Evolutionary conservation across 1,139 yeast genomes (phyloP).

Genomic region (Geotrichum aggregatum): DNA sequence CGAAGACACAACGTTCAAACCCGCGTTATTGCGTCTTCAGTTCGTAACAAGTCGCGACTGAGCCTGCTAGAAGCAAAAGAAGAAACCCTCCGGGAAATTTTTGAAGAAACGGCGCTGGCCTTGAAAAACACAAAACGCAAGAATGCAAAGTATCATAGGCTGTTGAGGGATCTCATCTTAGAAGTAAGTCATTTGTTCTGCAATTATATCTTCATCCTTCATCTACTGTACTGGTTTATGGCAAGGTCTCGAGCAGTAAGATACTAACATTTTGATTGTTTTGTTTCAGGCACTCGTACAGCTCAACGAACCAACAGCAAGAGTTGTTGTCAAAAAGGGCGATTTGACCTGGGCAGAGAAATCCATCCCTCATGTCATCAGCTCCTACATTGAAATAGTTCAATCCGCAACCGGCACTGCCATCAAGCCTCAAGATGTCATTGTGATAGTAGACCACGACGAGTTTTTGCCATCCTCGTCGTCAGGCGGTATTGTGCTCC

Average conservation of each 20-base stretch:
- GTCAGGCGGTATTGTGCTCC: slow-evolving; percentile 82
- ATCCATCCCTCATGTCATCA: slow-evolving; percentile 59
- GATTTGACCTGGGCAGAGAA: slow-evolving; percentile 52
- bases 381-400: slow-evolving; percentile 54
- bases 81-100: slow-evolving; percentile 68
- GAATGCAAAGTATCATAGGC: slow-evolving; percentile 57
- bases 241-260: too few relatives aligned
- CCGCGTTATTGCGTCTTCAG: slow-evolving; percentile 92
- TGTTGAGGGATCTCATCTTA: slow-evolving; percentile 72
- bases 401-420: slow-evolving; percentile 10
- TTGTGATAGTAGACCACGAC: slow-evolving; percentile 49
- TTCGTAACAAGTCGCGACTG: slow-evolving; percentile 91
- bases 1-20: slow-evolving; percentile 90
- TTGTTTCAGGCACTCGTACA: slow-evolving; percentile 42
- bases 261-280: not conserved
- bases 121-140: slow-evolving; percentile 53
- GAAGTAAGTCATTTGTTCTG: slow-evolving; percentile 51
- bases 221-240: too few relatives aligned
- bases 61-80: slow-evolving; percentile 85
- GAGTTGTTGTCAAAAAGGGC: slow-evolving; percentile 38
- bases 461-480: slow-evolving; percentile 54
- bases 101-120: slow-evolving; percentile 62
- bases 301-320: slow-evolving; percentile 66
- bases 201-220: too few relatives aligned
- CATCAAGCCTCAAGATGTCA: slow-evolving; percentile 24